Percentiles rank a stretch among this genome's conserved stretches.
Conservation (phyloP, 768 basidiomycete species). For the Leccinum boreale region DNA sequence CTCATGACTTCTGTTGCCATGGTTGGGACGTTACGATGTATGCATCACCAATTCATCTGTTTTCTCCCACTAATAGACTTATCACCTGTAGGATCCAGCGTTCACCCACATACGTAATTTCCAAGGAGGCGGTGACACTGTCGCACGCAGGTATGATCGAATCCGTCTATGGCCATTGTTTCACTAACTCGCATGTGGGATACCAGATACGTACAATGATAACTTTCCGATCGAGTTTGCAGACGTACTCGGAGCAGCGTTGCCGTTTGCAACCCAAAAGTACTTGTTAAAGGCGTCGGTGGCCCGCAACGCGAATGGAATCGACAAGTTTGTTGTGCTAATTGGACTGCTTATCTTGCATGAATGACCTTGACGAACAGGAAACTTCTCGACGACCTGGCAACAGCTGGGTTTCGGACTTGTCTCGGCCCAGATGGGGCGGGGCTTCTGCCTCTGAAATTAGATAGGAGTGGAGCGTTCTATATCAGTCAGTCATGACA, state of each 20-base stretch:
- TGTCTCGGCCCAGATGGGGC: constrained; percentile 38
- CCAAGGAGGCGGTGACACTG: constrained; percentile 5
- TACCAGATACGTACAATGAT: constrained; percentile 25
- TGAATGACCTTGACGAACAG: constrained; percentile 19
- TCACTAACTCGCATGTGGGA: neutral
- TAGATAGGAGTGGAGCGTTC: constrained; percentile 34
- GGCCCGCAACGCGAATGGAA: constrained; percentile 11
- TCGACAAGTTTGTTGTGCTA: constrained; percentile 18
- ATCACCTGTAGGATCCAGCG: constrained; percentile 23
- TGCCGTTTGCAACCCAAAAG: constrained; percentile 22
- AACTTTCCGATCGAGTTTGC: constrained; percentile 24
- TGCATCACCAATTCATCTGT: constrained; percentile 11
- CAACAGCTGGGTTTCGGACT: constrained; percentile 35
- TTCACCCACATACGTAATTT: constrained; percentile 29
- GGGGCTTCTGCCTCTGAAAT: constrained; percentile 32
- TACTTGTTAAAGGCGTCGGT: constrained; percentile 5
- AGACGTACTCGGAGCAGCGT: constrained; percentile 20
- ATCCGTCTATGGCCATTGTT: neutral
- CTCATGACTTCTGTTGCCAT: constrained; percentile 29
- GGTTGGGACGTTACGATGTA: constrained; percentile 32
- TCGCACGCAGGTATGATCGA: constrained; percentile 14
- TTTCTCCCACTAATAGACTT: constrained; percentile 23
- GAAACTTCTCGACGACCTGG: constrained; percentile 38
- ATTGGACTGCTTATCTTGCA: neutral
- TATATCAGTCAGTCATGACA: constrained; percentile 34